Conservation (phyloP, 1,139 yeast species). For the Lodderomyces metapsilosis region DNA sequence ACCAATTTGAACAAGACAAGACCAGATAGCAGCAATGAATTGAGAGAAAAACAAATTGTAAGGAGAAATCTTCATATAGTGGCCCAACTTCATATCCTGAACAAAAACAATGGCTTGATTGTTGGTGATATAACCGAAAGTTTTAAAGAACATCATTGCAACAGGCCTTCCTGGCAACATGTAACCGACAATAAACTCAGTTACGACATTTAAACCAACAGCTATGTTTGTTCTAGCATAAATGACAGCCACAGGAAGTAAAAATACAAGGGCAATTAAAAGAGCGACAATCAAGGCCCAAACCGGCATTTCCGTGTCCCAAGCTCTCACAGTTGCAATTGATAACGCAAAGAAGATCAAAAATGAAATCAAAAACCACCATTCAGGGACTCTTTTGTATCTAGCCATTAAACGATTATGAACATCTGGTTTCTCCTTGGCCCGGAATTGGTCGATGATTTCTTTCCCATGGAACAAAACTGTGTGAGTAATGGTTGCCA, state of each 20-base stretch:
- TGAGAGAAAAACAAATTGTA: constrained; percentile 45
- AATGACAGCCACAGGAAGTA: constrained; percentile 44
- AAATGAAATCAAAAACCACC: constrained; percentile 60
- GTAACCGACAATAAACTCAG: constrained; percentile 47
- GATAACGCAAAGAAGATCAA: constrained; percentile 39
- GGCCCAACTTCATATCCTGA: constrained; percentile 55
- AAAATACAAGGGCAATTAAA: constrained; percentile 39
- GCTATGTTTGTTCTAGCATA: constrained; percentile 43
- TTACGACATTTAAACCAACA: constrained; percentile 46
- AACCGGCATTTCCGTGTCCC: constrained; percentile 46
- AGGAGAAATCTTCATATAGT: constrained; percentile 54
- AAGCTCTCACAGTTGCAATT: constrained; percentile 37
- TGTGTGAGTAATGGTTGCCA: constrained; percentile 58
- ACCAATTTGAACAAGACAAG: constrained; percentile 43
- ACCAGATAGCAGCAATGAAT: constrained; percentile 47
- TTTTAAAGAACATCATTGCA: constrained; percentile 49
- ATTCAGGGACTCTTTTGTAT: constrained; percentile 62
- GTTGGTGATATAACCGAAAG: constrained; percentile 50
- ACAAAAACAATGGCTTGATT: constrained; percentile 54
- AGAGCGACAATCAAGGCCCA: constrained; percentile 40
- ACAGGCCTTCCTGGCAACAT: constrained; percentile 49
- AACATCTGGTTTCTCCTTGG: constrained; percentile 53
- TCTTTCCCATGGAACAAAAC: constrained; percentile 55
- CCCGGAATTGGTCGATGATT: constrained; percentile 43
- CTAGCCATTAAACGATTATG: constrained; percentile 59